Evolutionary conservation across 495 filamentous ascomycete species (phyloP), one percentile per base, ranked within the genome.

Genomic region (Bathelium albidoporum): DNA sequence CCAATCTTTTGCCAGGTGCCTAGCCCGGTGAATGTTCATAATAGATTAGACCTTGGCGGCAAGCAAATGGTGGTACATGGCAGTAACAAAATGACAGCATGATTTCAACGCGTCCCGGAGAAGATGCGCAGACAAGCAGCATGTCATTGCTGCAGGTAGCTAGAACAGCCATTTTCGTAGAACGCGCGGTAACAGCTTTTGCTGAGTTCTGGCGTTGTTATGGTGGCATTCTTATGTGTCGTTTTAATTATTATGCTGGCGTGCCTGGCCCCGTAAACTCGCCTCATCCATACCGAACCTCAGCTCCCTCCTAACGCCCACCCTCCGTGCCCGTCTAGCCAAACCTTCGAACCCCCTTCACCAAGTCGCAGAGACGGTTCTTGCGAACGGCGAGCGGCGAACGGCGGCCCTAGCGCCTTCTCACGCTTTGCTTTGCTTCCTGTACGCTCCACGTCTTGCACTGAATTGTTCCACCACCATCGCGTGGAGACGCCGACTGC

Each of bases 161-260:
- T 39, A 39, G 34, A 39, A 39, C 14, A 39, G 34, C n/a, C 34
- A 39, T 39, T 39, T 5, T 39, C 34, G 34, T 39, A 39, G 34
- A 39, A 14, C 34, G 5, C 34, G 34, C 34, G 34, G 14, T 39
- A n/a, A n/a, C n/a, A n/a, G 34, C 34, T 39, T 39, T 39, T 39
- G 34, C n/a, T n/a, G n/a, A n/a, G n/a, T n/a, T n/a, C n/a, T n/a
- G n/a, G n/a, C 36, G 10, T 49, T 49, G 10, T 20, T 49, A 49
- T 12, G 44, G 49, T 24, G 49, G 49, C 49, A 11, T 29, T 55
- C 49, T 55, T 55, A 55, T 55, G 49, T 55, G n/a, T 28, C 49
- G 49, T 55, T 29, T 55, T 55, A 55, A 55, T 55, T 55, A 55
- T 55, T 29, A 55, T 55, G 49, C 49, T 55, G 49, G 49, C 49